A percentile compares a stretch with the other conserved stretches of the same genome.
Conservation (phyloP, 2,329 filamentous ascomycete species). For the Ophiostoma himal-ulmi region DNA sequence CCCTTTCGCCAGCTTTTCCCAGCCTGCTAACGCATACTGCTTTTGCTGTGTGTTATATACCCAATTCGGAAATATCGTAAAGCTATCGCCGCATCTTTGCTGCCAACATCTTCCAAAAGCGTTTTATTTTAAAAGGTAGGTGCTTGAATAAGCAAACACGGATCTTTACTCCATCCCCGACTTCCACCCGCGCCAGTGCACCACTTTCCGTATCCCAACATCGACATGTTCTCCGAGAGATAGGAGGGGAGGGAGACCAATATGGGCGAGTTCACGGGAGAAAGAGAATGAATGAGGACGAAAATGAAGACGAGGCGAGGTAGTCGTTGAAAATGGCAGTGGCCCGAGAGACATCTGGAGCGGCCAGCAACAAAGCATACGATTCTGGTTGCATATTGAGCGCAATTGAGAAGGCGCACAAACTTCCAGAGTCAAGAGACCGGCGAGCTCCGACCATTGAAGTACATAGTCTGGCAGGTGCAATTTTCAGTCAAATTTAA, state of each 20-base stretch:
- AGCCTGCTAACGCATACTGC: conserved; percentile 27
- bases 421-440: conserved; percentile 7
- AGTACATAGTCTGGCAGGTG: not conserved
- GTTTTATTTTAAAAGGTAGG: conserved; percentile 12
- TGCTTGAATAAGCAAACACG: conserved; percentile 1
- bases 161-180: not conserved
- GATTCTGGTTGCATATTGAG: not conserved
- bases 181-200: not conserved
- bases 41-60: conserved; percentile 27
- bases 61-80: conserved; percentile 27
- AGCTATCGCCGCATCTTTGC: conserved; percentile 15
- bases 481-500: not conserved
- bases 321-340: not conserved
- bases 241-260: not conserved
- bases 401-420: conserved; percentile 12
- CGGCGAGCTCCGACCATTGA: not conserved
- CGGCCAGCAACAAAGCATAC: not conserved
- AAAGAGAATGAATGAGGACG: not conserved
- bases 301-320: not conserved
- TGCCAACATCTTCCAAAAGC: conserved; percentile 14
- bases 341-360: not conserved
- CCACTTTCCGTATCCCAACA: not conserved
- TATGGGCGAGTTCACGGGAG: not conserved
- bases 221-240: not conserved
- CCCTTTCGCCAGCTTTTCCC: conserved; percentile 25